Evolutionary conservation across 1,284 basidiomycete genomes (phyloP), one percentile per base, ranked within the genome.

Genomic region (Pseudozyma thailandica): DNA sequence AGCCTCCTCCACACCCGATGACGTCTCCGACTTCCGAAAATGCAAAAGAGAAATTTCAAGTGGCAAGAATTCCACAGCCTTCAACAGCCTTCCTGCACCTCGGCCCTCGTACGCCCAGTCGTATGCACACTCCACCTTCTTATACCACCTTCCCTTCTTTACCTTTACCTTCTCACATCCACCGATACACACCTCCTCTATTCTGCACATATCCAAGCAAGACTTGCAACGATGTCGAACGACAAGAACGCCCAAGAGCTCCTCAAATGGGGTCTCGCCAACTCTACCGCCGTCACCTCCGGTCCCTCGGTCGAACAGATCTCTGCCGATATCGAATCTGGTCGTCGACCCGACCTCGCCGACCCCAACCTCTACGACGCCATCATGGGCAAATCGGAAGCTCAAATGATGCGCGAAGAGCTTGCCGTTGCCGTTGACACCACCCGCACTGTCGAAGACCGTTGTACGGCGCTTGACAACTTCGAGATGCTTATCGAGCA

Each of bases 401-500:
- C 80, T 7, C 61, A 74, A 45, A 79, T 82, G 79, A 82, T 82
- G 81, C 50, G 61, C n/a, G 80, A 82, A 51, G 74, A 81, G 54
- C 68, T 82, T 21, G 27, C 53, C 0, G 74, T 68, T 20, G 80
- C 78, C 81, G 7, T 68, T 30, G 68, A 79, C 47, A n/a, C 56
- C 10, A 28, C 58, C 8, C 50, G 73, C 10, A 30, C 56, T 2
- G 45, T 64, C 38, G 30, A 61, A 0, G 78, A 80, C 37, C 70
- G 93, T 28, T 85, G 93, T 46, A 85, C 87, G 18, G 94, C 95
- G 0, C 86, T 98, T 75, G 95, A 98, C 84, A 89, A 98, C 82
- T 87, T 98, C 53, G 96, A 98, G 85, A 93, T 98, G 93, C 86
- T 98, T 25, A 88, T 97, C 70, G 94, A 98, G 83, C 88, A 89